Base-by-base conservation (phyloP, 106 monocot genomes). In the Allium fistulosum region DNA sequence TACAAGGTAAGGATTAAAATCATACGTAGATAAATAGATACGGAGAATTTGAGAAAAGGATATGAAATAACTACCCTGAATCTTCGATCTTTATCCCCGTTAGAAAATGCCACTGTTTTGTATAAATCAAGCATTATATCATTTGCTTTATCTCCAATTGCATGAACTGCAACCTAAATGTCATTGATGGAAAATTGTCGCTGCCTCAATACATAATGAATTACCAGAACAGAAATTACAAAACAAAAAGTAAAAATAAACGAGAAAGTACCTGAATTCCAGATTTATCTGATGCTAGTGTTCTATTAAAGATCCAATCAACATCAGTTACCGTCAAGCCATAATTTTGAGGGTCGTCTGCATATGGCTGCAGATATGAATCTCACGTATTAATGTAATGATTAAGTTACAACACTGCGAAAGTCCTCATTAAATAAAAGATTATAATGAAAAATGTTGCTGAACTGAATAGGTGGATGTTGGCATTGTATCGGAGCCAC, bases 101-200 rank as follows among this genome's bases (percentile, higher is more conserved):
- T 88, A 58, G 49, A 61, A 69, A 74, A 69, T 17, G 58, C 80
- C 14, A 92, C 78, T 37, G 68, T 65, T 13, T 85, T 61, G 66
- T 66, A 82, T 81, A 92, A 56, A 82, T 96, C 80, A 17, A 96
- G 82, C 63, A 96, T 77, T 82, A 84, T 61, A 22, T 96, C 88
- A 79, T 96, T 96, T 71, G 96, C 91, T 88, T 96, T 92, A 65
- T 96, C 92, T 69, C 96, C 96, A 67, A 96, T 96, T 48, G 96
- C 96, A 82, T 96, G 96, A 74, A 96, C 80, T 26, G 96, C 96
- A 81, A 96, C 80, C 96, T 96, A 63, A 72, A 45, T 10, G 59
- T 57, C 53, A 60, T 57, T 49, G 37, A 37, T 37, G 37, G 2
- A 37, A 37, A 37, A 4, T 37, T 37, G 37, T 37, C 0, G 37